These are phyloP conservation scores for Candida multigemmis DNA, from an alignment of 805 yeast genomes.

Conservation along the genomic window DNA sequence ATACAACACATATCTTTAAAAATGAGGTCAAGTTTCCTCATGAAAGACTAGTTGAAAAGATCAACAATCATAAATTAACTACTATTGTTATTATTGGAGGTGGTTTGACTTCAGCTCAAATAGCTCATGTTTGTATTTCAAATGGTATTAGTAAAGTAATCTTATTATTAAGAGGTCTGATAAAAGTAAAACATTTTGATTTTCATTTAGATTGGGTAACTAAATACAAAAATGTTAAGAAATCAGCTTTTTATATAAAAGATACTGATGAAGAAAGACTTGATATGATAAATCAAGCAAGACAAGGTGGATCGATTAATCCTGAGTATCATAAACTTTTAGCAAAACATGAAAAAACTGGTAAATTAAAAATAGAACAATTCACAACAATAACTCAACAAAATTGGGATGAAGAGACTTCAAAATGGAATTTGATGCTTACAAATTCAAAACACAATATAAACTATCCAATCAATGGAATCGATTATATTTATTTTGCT, in stretches of 20 bases:
- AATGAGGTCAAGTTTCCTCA: conserved; percentile 14
- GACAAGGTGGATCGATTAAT: conserved; percentile 38
- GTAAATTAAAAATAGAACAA: conserved; percentile 18
- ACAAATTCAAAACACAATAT: conserved; percentile 3
- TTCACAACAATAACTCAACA: conserved; percentile 16
- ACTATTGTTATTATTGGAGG: conserved; percentile 34
- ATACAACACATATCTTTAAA: conserved; percentile 25
- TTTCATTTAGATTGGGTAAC: conserved; percentile 43
- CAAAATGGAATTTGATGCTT: conserved; percentile 15
- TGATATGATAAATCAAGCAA: conserved; percentile 30
- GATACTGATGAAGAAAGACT: conserved; percentile 34
- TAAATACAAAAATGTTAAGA: conserved; percentile 36
- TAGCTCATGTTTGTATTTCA: conserved; percentile 27
- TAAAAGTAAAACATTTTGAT: conserved; percentile 38
- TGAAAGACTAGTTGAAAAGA: conserved; percentile 7
- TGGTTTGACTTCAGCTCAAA: conserved; percentile 37
- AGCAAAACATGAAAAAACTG: conserved; percentile 17
- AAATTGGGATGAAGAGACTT: conserved; percentile 13
- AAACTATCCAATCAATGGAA: conserved; percentile 1
- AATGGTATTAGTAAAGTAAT: conserved; percentile 21
- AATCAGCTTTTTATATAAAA: conserved; percentile 32
- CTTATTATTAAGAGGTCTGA: conserved; percentile 23
- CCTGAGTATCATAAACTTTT: conserved; percentile 32
- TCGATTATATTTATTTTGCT: conserved; percentile 32
- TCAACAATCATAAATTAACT: conserved; percentile 3